A percentile compares a stretch with the other conserved stretches of the same genome.
Evolutionary conservation across 1,284 basidiomycete genomes (phyloP).

Genomic region (Pulveroboletus sp.): DNA sequence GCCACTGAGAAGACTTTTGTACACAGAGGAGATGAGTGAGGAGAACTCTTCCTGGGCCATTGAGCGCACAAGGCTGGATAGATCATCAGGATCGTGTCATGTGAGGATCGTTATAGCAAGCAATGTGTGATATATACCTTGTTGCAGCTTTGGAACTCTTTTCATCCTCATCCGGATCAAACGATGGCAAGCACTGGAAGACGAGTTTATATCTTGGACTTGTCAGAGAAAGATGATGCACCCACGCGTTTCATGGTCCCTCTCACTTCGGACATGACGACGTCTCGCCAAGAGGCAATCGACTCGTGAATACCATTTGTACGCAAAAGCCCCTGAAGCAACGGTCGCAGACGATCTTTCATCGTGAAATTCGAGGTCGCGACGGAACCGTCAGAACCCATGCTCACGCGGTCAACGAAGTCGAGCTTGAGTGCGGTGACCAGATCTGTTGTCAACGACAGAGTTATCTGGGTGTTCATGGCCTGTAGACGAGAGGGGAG

Average conservation of each 20-base stretch:
- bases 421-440: conserved; percentile 68
- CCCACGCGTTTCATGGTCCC: conserved; percentile 57
- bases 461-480: conserved; percentile 69
- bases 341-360: conserved; percentile 61
- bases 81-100: conserved; percentile 35
- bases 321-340: conserved; percentile 72
- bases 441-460: conserved; percentile 77
- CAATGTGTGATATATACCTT: conserved; percentile 30
- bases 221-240: conserved; percentile 16
- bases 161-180: conserved; percentile 55
- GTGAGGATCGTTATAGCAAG: neutral
- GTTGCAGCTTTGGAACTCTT: conserved; percentile 32
- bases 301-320: conserved; percentile 74
- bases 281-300: conserved; percentile 73
- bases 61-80: conserved; percentile 58
- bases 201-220: conserved; percentile 3
- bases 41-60: conserved; percentile 74
- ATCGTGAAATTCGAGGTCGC: conserved; percentile 41
- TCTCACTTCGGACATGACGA: conserved; percentile 65
- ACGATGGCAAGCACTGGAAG: conserved; percentile 51
- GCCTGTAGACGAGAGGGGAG: conserved; percentile 66
- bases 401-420: conserved; percentile 51
- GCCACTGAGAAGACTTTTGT: conserved; percentile 61
- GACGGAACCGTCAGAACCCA: conserved; percentile 25
- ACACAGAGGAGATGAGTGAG: conserved; percentile 58